Conservation (phyloP, 768 basidiomycete genomes). For the Filobasidium wieringae region DNA sequence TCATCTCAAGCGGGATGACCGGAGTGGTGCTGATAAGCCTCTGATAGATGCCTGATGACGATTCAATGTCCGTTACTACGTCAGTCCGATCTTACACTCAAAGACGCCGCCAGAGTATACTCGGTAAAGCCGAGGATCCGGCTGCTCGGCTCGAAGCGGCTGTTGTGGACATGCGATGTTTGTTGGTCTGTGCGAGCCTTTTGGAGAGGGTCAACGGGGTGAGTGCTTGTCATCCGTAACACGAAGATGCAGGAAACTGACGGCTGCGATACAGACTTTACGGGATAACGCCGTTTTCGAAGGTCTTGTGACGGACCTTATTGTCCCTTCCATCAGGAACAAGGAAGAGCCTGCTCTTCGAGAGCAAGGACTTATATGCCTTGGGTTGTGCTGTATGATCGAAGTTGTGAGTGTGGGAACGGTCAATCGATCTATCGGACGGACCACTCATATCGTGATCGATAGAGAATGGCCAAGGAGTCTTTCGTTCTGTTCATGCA, state of each 20-base stretch:
- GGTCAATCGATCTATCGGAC: background rate
- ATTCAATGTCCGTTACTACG: slow-evolving; percentile 3
- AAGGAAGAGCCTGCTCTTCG: slow-evolving; percentile 65
- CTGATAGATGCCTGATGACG: background rate
- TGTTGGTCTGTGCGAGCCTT: slow-evolving; percentile 67
- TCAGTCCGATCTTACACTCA: slow-evolving; percentile 9
- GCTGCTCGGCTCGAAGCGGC: slow-evolving; percentile 54
- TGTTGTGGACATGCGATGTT: slow-evolving; percentile 58
- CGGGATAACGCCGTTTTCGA: slow-evolving; percentile 59
- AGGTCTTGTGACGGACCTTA: slow-evolving; percentile 63
- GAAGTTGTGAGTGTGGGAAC: slow-evolving; percentile 36
- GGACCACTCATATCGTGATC: background rate
- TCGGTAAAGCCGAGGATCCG: slow-evolving; percentile 37
- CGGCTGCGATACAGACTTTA: slow-evolving; percentile 33
- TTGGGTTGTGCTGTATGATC: slow-evolving; percentile 78
- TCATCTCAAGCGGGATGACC: background rate
- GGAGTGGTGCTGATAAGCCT: background rate
- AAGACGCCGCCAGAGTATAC: slow-evolving; percentile 22
- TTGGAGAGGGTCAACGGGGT: slow-evolving; percentile 78
- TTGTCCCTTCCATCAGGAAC: slow-evolving; percentile 77
- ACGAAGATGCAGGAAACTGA: background rate
- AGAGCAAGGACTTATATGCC: slow-evolving; percentile 64
- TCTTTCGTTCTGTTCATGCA: slow-evolving; percentile 71
- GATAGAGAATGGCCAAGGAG: slow-evolving; percentile 44
- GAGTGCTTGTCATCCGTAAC: slow-evolving; percentile 27